Base-by-base conservation (phyloP, 495 filamentous ascomycete species). In the Penicillium tannophilum region DNA sequence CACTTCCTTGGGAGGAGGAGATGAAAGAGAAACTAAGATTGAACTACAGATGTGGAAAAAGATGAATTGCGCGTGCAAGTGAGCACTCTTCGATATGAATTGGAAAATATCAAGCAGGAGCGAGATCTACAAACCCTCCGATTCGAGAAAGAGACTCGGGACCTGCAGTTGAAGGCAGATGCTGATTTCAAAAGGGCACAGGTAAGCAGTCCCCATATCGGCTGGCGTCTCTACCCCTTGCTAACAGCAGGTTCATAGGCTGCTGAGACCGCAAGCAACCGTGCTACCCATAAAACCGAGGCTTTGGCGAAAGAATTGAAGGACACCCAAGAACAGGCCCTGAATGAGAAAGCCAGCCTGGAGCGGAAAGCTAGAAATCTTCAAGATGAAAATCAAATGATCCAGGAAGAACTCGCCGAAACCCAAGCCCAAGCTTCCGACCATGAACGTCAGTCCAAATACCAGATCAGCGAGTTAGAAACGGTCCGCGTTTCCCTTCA, bases 101-200 rank as follows among this genome's bases (percentile, higher is more conserved):
- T 91, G 35, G 81, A 93, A 66, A 78, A 82, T 11, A 77, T 91
- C 59, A 92, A 91, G 61, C 91, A 96, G 54, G 94, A 97, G 68
- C 86, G 90, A 61, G 93, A 95, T 42, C 76, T 97, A 48, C 74
- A 86, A 52, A 81, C 79, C 3, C 73, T 97, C 11, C 84, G 88
- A 54, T 87, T 91, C 64, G 90, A 95, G 55, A 90, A 91, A 63
- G 92, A 97, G 63, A 69, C 95, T 20, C 82, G 92, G 44, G 90
- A 92, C 20, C 76, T 86, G 4, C 86, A 90, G 63, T 73, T 84
- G 28, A 90, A 86, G 61, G 86, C 87, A 14, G 92, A 97, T 62
- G 87, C 90, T 8, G 91, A 96, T 61, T 94, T 91, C 70, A 82
- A 88, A 59, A 88, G 86, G 63, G 90, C 90, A 36, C 91, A 96